Evolutionary conservation across 805 yeast species (phyloP).

Genomic region (Barnettozyma sucrosica): DNA sequence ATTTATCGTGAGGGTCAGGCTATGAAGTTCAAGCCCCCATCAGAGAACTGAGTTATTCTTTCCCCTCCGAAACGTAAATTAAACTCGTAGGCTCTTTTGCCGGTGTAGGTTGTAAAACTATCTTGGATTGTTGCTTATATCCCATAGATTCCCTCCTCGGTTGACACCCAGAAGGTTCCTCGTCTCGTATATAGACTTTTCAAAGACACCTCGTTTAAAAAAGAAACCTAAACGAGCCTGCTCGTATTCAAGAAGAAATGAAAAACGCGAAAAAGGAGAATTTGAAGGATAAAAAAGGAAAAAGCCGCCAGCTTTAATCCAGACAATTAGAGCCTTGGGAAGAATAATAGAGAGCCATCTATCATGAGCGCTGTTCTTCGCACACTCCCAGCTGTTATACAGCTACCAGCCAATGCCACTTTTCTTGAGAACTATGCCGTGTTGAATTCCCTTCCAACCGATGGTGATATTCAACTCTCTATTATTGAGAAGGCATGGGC

Average conservation of each 20-base stretch:
- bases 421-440: slow-evolving; percentile 5
- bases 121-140: too few species aligned
- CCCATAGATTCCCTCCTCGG: too few species aligned
- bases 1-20: slow-evolving; percentile 63
- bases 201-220: neutral
- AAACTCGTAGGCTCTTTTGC: neutral
- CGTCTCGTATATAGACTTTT: too few species aligned
- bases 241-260: too few species aligned
- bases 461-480: slow-evolving; percentile 3
- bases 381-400: neutral
- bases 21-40: slow-evolving; percentile 26
- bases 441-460: slow-evolving; percentile 2
- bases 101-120: neutral
- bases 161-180: too few species aligned
- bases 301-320: neutral
- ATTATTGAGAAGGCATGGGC: slow-evolving; percentile 76
- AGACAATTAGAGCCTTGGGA: too few species aligned
- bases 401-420: slow-evolving; percentile 4
- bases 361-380: slow-evolving; percentile 1
- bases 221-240: neutral
- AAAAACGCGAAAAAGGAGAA: neutral
- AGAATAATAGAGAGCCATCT: neutral
- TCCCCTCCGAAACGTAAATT: neutral
- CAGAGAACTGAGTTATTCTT: slow-evolving; percentile 6
- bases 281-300: neutral